Conservation (phyloP, 176 grass and related monocot genomes). For the Lolium perenne region DNA sequence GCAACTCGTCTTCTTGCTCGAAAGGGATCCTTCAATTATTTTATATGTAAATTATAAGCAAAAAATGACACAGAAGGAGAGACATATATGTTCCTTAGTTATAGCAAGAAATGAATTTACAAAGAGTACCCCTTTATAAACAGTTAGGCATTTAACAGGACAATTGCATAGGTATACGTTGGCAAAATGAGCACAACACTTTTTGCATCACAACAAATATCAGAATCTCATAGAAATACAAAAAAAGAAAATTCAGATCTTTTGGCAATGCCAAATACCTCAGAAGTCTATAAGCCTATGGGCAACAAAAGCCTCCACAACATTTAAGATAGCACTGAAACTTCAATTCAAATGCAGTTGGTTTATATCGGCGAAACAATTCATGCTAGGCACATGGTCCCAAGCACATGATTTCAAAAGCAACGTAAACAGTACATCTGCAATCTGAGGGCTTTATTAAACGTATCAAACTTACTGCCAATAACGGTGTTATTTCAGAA, state of each 20-base stretch:
- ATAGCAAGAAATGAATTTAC: background rate
- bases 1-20: conserved; percentile 16
- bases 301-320: background rate
- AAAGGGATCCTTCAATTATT: conserved; percentile 18
- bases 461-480: too few species aligned
- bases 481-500: background rate
- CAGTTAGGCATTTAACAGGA: background rate
- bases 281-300: background rate
- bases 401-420: conserved; percentile 7
- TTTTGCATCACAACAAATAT: background rate
- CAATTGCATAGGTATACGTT: background rate
- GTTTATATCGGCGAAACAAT: background rate
- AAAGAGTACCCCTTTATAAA: too few species aligned
- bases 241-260: background rate
- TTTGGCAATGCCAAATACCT: background rate
- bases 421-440: background rate
- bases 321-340: background rate
- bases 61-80: background rate
- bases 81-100: background rate
- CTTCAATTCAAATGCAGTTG: background rate
- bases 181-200: background rate
- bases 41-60: background rate
- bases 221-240: background rate
- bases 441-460: background rate
- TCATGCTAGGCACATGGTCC: background rate